A percentile compares a stretch with the other conserved stretches of the same genome.
Evolutionary conservation across 352 stramenopile species (phyloP).

Genomic region (Pythium aquatile): DNA sequence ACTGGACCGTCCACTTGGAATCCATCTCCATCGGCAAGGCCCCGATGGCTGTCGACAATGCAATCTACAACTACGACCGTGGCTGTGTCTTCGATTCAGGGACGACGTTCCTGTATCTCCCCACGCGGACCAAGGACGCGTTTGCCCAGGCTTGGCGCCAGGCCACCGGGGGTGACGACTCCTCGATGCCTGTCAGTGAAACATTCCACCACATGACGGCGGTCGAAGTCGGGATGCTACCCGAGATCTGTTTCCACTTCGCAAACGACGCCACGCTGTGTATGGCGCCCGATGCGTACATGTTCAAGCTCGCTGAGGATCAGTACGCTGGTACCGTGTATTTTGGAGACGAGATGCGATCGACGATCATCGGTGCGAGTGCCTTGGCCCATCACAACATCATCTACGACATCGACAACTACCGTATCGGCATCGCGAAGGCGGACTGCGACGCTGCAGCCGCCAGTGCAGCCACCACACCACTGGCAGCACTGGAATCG

Average conservation of each 20-base stretch:
- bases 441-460: slow-evolving; percentile 46
- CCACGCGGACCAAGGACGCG: slow-evolving; percentile 28
- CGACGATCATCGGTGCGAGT: slow-evolving; percentile 72
- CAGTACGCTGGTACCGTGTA: slow-evolving; percentile 67
- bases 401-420: slow-evolving; percentile 77
- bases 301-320: slow-evolving; percentile 33
- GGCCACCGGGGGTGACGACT: slow-evolving; percentile 40
- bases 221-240: slow-evolving; percentile 35
- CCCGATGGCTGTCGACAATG: slow-evolving; percentile 32
- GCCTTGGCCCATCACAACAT: slow-evolving; percentile 69
- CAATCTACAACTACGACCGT: slow-evolving; percentile 58
- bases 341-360: slow-evolving; percentile 59
- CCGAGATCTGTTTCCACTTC: slow-evolving; percentile 69
- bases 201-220: slow-evolving; percentile 37
- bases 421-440: slow-evolving; percentile 57
- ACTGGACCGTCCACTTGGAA: slow-evolving; percentile 74
- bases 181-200: slow-evolving; percentile 43
- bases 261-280: slow-evolving; percentile 57
- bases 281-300: slow-evolving; percentile 49
- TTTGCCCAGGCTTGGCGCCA: slow-evolving; percentile 53
- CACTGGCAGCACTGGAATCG: not conserved
- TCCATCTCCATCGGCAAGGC: slow-evolving; percentile 42
- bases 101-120: slow-evolving; percentile 80
- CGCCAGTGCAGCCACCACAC: not conserved
- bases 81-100: slow-evolving; percentile 80